Base-by-base conservation (phyloP, 257 asterid species). In the Solanum acaule region DNA sequence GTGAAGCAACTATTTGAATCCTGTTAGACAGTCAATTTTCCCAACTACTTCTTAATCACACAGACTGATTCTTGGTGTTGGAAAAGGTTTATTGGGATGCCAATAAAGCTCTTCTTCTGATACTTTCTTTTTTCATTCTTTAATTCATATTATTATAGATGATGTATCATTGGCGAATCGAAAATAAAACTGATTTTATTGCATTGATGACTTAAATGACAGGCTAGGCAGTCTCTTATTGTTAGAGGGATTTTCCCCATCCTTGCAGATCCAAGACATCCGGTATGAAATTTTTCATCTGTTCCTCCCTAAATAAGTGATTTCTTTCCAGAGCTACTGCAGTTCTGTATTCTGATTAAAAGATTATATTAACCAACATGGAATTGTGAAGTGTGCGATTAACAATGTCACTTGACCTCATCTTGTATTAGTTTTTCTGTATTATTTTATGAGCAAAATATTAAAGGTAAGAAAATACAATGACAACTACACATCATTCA, bases 231-330 rank as follows among this genome's bases (percentile, higher is more conserved):
- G 86, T 95, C 99, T 49, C 98, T 97, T 63, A 89, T 96, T 63
- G 97, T 96, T 73, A 94, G 99, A 31, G 98, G 99, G 87, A 96
- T 97, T 82, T 95, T 97, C 91, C 98, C 99, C 56, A 91, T 97
- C 91, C 98, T 97, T 84, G 99, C 98, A 89, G 99, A 96, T 94
- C 99, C 98, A 88, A 94, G 98, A 88, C 99, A 95, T 89, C 98
- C 98, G 20, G 99, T 96, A 89, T 89, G 96, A 89, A 83, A 23
- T 6, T 49, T 56, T 76, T 46, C 44, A 37, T 35, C 5, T 4
- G 7, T 81, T 81, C 86, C 85, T 78, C 61, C 85, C 38, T 46
- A 27, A 27, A 27, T 18, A 81, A 81, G 85, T 81, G 68, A 5
- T 81, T 81, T 81, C 27, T 81, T 27, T 15, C 65, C 29, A 46